phyloP scores from a whole-genome alignment of 1,284 basidiomycete genomes.

The Inonotus hispidus region DNA sequence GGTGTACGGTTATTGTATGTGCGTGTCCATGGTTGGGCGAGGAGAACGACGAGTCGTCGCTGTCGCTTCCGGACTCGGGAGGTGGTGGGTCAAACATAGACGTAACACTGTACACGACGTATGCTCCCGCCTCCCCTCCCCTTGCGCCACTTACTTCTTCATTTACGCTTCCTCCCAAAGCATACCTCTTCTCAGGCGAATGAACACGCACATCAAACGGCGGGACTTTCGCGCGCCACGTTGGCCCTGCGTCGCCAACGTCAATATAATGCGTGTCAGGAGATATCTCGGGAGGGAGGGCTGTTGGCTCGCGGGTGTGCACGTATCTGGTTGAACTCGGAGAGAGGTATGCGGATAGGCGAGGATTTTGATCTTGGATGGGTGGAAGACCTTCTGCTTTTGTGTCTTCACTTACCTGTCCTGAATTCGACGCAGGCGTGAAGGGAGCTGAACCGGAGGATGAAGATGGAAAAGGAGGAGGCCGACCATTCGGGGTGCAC shows the following conservation, averaged over 20 bases:
- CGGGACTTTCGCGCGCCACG: constrained; percentile 69
- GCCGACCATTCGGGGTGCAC: constrained; percentile 24
- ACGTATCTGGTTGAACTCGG: constrained; percentile 8
- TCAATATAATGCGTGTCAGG: constrained; percentile 70
- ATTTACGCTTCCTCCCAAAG: constrained; percentile 18
- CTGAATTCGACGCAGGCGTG: neutral
- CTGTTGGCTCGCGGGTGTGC: neutral
- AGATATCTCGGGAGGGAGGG: constrained; percentile 37
- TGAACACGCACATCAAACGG: constrained; percentile 73
- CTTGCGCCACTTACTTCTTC: neutral
- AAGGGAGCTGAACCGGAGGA: neutral
- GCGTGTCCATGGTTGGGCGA: neutral
- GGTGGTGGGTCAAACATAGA: constrained; percentile 41
- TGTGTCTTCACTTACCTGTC: neutral
- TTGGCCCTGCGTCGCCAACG: constrained; percentile 63
- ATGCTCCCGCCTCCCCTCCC: constrained; percentile 41
- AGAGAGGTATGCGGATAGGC: constrained; percentile 18
- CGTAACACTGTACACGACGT: constrained; percentile 72
- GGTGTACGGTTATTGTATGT: constrained; percentile 53
- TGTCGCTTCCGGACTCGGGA: constrained; percentile 24
- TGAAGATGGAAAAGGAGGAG: constrained; percentile 11
- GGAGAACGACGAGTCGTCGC: neutral
- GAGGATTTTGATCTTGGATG: constrained; percentile 18
- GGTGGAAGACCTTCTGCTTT: constrained; percentile 25
- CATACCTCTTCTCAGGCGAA: constrained; percentile 65